Evolutionary conservation across 75 land plant genomes (phyloP).

Genomic region (Cunninghamia lanceolata): DNA sequence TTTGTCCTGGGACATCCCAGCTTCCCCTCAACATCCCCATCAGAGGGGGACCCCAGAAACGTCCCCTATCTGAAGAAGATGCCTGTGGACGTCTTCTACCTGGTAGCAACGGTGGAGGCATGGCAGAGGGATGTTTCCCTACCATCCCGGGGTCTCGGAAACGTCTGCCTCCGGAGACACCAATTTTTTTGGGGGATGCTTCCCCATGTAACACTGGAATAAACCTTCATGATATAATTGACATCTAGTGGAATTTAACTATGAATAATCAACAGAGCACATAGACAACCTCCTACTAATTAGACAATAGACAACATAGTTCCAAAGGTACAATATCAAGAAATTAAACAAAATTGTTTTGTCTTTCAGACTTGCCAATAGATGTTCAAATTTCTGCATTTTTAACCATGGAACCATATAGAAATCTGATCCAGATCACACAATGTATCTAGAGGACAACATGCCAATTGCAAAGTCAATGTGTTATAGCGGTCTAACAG

Average conservation of each 20-base stretch:
- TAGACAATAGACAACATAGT: not conserved
- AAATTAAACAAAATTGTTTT: not conserved
- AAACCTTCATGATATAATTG: not conserved
- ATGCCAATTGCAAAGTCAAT: not conserved
- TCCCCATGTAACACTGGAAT: no score
- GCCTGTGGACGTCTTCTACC: no score
- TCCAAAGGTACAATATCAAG: not conserved
- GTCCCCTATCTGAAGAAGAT: no score
- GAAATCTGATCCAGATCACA: not conserved
- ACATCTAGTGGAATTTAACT: not conserved
- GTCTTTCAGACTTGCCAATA: not conserved
- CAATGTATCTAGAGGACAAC: not conserved
- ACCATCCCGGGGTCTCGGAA: no score
- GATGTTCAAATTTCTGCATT: not conserved
- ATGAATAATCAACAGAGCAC: not conserved
- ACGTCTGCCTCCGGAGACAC: no score
- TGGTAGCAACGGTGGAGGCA: no score
- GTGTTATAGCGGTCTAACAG: not conserved
- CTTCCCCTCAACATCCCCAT: no score
- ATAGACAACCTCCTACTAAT: not conserved
- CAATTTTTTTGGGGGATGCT: no score
- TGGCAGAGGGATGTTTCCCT: no score
- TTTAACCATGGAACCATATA: not conserved
- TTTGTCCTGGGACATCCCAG: no score
- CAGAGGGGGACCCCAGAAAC: no score